phyloP scores from a whole-genome alignment of 2,329 filamentous ascomycete species.

The Ophidiomyces ophidiicola region DNA sequence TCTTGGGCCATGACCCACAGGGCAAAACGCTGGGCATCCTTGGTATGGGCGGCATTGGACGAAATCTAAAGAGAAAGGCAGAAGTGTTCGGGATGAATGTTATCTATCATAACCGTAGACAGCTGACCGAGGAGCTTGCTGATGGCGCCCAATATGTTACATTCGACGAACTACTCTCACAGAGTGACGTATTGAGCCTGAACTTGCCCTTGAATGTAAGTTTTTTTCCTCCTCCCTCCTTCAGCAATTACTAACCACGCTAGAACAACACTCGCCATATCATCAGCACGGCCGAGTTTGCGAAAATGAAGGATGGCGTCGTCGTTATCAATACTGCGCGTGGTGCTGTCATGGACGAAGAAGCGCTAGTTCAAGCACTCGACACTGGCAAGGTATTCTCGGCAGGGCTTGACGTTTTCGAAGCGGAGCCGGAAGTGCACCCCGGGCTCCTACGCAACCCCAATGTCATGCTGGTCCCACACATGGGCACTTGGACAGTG shows the following conservation, averaged over 20 bases:
- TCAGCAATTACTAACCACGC: background rate
- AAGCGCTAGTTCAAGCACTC: slow-evolving; percentile 61
- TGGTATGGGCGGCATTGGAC: slow-evolving; percentile 76
- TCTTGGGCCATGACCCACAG: slow-evolving; percentile 62
- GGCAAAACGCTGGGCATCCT: slow-evolving; percentile 69
- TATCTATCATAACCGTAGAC: slow-evolving; percentile 60
- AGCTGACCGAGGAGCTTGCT: slow-evolving; percentile 42
- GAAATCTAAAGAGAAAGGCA: slow-evolving; percentile 63
- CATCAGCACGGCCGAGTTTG: slow-evolving; percentile 58
- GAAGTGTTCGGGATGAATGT: slow-evolving; percentile 63
- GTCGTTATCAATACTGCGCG: slow-evolving; percentile 74
- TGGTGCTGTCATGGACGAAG: slow-evolving; percentile 71
- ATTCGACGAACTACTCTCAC: slow-evolving; percentile 58
- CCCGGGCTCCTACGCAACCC: slow-evolving; percentile 58
- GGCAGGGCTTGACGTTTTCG: slow-evolving; percentile 68
- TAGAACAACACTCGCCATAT: slow-evolving; percentile 59
- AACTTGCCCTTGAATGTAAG: slow-evolving; percentile 71
- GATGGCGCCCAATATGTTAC: slow-evolving; percentile 39
- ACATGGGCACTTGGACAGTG: slow-evolving; percentile 74
- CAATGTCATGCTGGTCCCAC: slow-evolving; percentile 62
- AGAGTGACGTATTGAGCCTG: slow-evolving; percentile 65
- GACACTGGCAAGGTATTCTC: slow-evolving; percentile 57
- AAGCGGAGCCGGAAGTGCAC: slow-evolving; percentile 67
- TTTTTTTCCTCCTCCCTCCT: slow-evolving; percentile 15
- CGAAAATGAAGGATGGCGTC: slow-evolving; percentile 63